Conservation (phyloP, 176 grass and related monocot species). For the Poa pratensis region DNA sequence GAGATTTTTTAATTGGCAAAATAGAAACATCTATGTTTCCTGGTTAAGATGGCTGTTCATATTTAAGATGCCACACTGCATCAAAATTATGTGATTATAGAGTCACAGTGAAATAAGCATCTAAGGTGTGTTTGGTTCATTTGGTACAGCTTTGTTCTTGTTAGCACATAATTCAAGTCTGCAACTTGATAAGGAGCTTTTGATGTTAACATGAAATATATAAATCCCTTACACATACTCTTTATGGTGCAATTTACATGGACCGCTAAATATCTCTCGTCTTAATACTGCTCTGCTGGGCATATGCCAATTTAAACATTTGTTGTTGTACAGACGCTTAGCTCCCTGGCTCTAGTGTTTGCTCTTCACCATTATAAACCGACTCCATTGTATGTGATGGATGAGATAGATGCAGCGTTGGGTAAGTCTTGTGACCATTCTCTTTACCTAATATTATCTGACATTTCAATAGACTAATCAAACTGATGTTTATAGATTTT, state of each 20-base stretch:
- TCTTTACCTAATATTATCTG: background rate
- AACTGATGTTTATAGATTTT: slow-evolving; percentile 68
- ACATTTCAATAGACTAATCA: slow-evolving; percentile 21
- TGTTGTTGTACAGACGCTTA: slow-evolving; percentile 70
- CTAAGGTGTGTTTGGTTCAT: background rate
- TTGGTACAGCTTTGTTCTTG: background rate
- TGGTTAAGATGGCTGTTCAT: background rate
- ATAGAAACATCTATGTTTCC: background rate
- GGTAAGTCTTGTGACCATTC: slow-evolving; percentile 50
- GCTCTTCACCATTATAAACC: slow-evolving; percentile 99
- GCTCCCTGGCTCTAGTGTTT: slow-evolving; percentile 95
- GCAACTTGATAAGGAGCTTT: background rate
- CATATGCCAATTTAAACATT: background rate
- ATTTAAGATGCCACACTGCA: background rate
- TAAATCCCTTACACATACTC: background rate
- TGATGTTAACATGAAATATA: background rate
- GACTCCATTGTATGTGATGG: slow-evolving; percentile 97
- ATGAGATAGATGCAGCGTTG: slow-evolving; percentile 97
- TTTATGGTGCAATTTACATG: background rate
- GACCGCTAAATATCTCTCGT: background rate
- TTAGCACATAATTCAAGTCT: background rate
- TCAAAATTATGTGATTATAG: slow-evolving; percentile 9
- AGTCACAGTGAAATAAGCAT: background rate
- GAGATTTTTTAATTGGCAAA: background rate
- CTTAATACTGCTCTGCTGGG: background rate